Evolutionary conservation across 192 early-diverging fungal species (phyloP).

Genomic region (Gamsiella multidivaricata): DNA sequence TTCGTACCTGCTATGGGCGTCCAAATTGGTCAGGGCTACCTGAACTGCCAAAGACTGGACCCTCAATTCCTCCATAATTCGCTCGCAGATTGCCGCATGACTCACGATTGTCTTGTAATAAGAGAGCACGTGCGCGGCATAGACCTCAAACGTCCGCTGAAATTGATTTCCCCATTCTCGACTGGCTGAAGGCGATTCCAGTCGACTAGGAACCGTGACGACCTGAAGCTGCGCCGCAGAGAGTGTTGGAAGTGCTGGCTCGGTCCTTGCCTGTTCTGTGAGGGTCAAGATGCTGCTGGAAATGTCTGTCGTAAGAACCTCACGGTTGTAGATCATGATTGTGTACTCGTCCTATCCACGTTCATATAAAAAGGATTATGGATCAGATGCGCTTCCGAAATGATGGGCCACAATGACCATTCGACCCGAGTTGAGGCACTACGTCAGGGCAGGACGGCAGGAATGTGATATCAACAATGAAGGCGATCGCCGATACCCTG

Average conservation of each 20-base stretch:
- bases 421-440: no score
- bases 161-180: constrained; percentile 29
- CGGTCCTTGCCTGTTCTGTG: constrained; percentile 53
- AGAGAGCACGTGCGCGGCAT: constrained; percentile 29
- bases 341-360: constrained; percentile 60
- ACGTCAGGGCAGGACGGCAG: background rate
- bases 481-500: background rate
- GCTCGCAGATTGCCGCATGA: constrained; percentile 55
- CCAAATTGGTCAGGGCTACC: constrained; percentile 63
- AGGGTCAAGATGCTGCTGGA: constrained; percentile 55
- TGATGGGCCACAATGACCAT: no score
- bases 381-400: background rate
- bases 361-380: background rate
- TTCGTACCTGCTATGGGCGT: constrained; percentile 56
- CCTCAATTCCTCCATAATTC: constrained; percentile 58
- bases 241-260: constrained; percentile 40
- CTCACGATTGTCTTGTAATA: constrained; percentile 42
- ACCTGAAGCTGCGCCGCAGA: constrained; percentile 36
- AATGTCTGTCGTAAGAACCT: constrained; percentile 59
- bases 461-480: constrained; percentile 1
- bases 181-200: constrained; percentile 29
- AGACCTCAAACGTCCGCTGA: constrained; percentile 39
- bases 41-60: constrained; percentile 61
- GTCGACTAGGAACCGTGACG: constrained; percentile 44
- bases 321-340: constrained; percentile 63